Conservation (phyloP, 2,329 filamentous ascomycete genomes). For the Aspergillus brasiliensis region DNA sequence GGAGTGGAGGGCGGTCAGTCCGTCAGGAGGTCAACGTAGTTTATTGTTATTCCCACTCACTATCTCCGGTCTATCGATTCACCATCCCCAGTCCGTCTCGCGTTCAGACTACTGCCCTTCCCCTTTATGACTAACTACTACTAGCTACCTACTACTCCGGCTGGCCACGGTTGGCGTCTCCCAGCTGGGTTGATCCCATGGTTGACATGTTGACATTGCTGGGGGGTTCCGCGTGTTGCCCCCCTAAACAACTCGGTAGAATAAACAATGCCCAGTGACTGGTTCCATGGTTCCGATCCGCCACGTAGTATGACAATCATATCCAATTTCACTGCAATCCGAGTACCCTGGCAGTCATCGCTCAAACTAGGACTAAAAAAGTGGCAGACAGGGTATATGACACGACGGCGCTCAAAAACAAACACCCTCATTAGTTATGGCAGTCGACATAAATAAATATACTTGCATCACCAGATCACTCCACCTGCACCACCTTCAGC, state of each 20-base stretch:
- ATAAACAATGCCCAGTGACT: neutral
- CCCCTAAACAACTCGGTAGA: neutral
- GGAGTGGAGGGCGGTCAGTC: neutral
- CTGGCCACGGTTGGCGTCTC: neutral
- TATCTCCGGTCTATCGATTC: neutral
- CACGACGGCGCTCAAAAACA: neutral
- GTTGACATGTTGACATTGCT: neutral
- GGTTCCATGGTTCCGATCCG: neutral
- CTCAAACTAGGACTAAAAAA: too few relatives aligned
- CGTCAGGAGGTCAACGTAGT: neutral
- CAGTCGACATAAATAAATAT: too few relatives aligned
- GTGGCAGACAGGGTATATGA: neutral
- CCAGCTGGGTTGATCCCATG: neutral
- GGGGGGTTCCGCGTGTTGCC: neutral
- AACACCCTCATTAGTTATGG: neutral
- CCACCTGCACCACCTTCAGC: conserved; percentile 16
- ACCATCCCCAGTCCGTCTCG: neutral
- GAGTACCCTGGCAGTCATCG: too few relatives aligned
- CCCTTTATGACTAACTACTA: too few relatives aligned
- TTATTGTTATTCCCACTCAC: neutral
- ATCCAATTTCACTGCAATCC: too few relatives aligned
- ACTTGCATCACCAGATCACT: neutral
- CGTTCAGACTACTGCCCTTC: neutral
- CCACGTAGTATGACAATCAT: neutral
- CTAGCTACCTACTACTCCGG: too few relatives aligned